phyloP scores from a whole-genome alignment of 768 basidiomycete genomes.

The Amanita pseudoporphyria region DNA sequence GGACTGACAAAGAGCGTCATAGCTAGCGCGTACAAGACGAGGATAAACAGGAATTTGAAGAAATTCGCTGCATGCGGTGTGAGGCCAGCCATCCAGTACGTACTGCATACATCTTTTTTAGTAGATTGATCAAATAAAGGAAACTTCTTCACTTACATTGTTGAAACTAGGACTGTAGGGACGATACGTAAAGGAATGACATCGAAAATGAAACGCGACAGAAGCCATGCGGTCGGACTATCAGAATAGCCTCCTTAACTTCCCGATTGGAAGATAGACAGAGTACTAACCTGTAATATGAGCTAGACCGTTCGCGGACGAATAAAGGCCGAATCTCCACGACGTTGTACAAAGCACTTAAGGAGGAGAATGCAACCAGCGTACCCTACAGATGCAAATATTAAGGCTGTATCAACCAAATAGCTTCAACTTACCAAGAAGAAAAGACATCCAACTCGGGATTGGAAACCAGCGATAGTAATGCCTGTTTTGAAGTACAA shows the following conservation, averaged over 20 bases:
- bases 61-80: slow-evolving; percentile 67
- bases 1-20: slow-evolving; percentile 77
- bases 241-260: background rate
- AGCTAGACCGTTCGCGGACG: slow-evolving; percentile 77
- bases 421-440: slow-evolving; percentile 52
- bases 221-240: slow-evolving; percentile 84
- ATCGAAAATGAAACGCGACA: slow-evolving; percentile 85
- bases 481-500: slow-evolving; percentile 74
- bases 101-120: slow-evolving; percentile 26
- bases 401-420: background rate
- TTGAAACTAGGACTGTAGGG: slow-evolving; percentile 79
- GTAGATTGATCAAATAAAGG: background rate
- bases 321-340: slow-evolving; percentile 80
- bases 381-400: slow-evolving; percentile 49
- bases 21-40: slow-evolving; percentile 74
- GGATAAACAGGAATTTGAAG: slow-evolving; percentile 92
- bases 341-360: slow-evolving; percentile 86
- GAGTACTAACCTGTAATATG: slow-evolving; percentile 63
- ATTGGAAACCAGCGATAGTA: slow-evolving; percentile 90
- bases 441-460: slow-evolving; percentile 88
- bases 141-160: slow-evolving; percentile 48
- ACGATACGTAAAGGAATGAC: slow-evolving; percentile 82
- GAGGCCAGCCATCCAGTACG: slow-evolving; percentile 96
- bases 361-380: slow-evolving; percentile 81
- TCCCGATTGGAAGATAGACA: slow-evolving; percentile 2